Evolutionary conservation across 208 protist genomes (phyloP), one percentile per base, ranked within the genome.

Genomic region (Paratrypanosoma confusum): DNA sequence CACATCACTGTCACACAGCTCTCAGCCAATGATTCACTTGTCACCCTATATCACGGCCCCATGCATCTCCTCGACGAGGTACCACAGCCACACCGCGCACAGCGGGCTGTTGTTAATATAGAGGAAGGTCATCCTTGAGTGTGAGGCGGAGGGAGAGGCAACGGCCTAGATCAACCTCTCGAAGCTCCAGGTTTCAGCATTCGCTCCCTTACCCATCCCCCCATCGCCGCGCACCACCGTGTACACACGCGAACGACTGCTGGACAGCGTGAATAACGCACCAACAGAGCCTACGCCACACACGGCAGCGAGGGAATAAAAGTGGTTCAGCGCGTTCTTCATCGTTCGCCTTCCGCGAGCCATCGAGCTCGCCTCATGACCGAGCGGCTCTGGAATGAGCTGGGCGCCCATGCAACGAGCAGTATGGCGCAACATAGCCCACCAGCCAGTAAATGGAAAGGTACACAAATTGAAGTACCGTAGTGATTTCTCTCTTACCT

Each of bases 351-450:
- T 48, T 22, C 79, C 78, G 32, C 83, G 78, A 5, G 67, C 63
- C 38, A 87, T 84, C 1, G 83, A 89, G 50, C 68, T 83, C 51
- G 82, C 72, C 48, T 92, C 83, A 49, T 92, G 72, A 2, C 73
- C 76, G 66, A 92, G 72, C 17, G 83, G 83, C 65, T 92, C 83
- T 56, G 88, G 88, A 40, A 88, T 80, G 45, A 87, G 68, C 62
- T 92, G 83, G 54, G 82, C 73, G 22, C 71, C 77, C 25, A 90
- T 48, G 44, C 74, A 66, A 27, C 57, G 56, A 29, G 37, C 52
- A 33, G 57, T 78, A 25, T 50, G 45, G 47, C 70, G 80, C 33
- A 88, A 57, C 80, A 90, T 88, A 27, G 27, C 32, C 39, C 34
- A 13, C 23, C 7, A 39, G 23, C 28, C 3, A 14, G 10, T n/a